Base-by-base conservation (phyloP, 2,329 filamentous ascomycete genomes). In the Tolypocladium ovalisporum region DNA sequence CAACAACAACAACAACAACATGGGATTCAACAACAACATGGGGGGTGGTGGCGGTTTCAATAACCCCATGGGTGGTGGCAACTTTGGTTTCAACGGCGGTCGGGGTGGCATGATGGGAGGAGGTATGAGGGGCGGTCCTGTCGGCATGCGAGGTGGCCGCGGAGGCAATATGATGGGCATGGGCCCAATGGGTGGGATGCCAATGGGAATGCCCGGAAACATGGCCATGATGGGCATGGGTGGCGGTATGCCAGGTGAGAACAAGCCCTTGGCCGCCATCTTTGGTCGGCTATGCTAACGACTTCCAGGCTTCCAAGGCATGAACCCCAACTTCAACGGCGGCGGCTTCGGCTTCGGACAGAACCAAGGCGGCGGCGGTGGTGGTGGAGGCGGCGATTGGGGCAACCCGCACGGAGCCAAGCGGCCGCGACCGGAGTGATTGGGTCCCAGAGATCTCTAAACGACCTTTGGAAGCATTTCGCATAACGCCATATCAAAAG, bases 381-480 rank as follows among this genome's bases (percentile, higher is more conserved):
- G 73, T 44, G 40, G 40, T 22, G 75, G 72, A 53, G 74, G 73
- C 57, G 73, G 84, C 58, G 85, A 86, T 57, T 84, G 84, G 72
- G 89, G 88, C 78, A 93, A 93, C 66, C 89, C 89, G 7, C 89
- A 93, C 64, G 88, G 88, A 35, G 85, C 86, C 4, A 94, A 94
- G 75, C 80, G 89, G 63, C 86, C 88, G 62, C 82, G 89, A 61
- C 88, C 88, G 60, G 89, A 92, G 68, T 80, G 29, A 52, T 22
- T 19, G 12, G 8, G 40, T 10, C 7, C 42, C 3, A 27, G 42
- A 13, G 44, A 32, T 32, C 13, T 27, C 17, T 19, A 22, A 4
- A 29, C 29, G 29, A 35, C 47, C 9, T 29, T 34, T 13, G 19
- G 17, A 1, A 15, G n/a, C 44, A 32, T n/a, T 32, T 32, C 9